Base-by-base conservation (phyloP, 2,329 filamentous ascomycete species). In the Teratosphaeria viscida region DNA sequence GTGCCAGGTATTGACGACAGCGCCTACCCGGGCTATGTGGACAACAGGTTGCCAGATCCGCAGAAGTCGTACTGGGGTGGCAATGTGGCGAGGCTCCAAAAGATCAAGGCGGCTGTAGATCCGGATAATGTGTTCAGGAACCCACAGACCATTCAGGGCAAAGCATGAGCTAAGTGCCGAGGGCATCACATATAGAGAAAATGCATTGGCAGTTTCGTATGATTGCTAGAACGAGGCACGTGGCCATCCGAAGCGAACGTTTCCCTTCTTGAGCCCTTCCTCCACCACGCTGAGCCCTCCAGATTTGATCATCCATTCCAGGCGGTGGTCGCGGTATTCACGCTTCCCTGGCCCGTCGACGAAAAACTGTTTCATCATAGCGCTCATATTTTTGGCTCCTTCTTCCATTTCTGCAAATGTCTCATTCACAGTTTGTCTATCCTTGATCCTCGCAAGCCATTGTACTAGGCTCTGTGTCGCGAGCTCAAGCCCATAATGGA, bases 41-140 rank as follows among this genome's bases (percentile, higher is more conserved):
- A 69, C 54, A 63, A 68, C 58, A 68, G 69, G 35, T 64, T 73
- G 57, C 65, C 65, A 3, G 67, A 70, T n/a, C 63, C 64, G 49
- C 63, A 66, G 16, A 68, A 69, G 57, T 64, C 63, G 39, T 74
- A 72, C 55, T 68, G 67, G 19, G 66, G 64, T n/a, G 60, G 60
- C 2, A 73, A 72, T 59, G 47, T 73, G 29, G 57, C 62, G 56
- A 64, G 60, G 52, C 52, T 74, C 57, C 63, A 71, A 57, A 23
- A 56, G 49, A 66, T 73, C 53, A 70, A 72, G 52, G 56, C 59
- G 1, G 67, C 68, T 59, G 73, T 72, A 39, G 72, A 74, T 57
- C 69, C 69, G 2, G 58, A 62, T 1, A 66, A 63, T 32, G 60
- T 70, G 0, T 73, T 70, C 23, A 59, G 57, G 37, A 65, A 65